Conservation (phyloP, 352 stramenopile species). For the Phytopythium montanum region DNA sequence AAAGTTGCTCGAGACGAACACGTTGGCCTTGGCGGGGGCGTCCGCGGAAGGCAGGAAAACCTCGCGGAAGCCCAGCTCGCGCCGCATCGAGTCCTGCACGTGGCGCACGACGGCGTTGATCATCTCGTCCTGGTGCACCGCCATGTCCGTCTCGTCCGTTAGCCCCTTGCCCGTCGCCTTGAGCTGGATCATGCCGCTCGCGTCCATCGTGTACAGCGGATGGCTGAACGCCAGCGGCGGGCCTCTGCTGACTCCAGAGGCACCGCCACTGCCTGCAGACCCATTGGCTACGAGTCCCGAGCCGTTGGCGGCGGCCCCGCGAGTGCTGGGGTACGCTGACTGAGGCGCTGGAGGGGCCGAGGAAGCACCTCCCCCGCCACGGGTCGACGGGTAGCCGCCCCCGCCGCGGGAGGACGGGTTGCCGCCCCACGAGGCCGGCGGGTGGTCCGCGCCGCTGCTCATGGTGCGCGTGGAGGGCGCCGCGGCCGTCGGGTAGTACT, state of each 20-base stretch:
- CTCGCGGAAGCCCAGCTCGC: conserved; percentile 73
- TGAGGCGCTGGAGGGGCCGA: conserved; percentile 8
- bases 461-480: conserved; percentile 21
- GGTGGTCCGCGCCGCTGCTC: conserved; percentile 35
- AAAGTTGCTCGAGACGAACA: conserved; percentile 84
- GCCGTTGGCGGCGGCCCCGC: conserved; percentile 9
- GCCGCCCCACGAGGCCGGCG: conserved; percentile 8
- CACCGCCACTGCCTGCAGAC: conserved; percentile 7
- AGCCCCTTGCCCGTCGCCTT: conserved; percentile 82
- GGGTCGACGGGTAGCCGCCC: conserved; percentile 7
- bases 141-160: conserved; percentile 71
- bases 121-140: conserved; percentile 87
- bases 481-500: conserved; percentile 27
- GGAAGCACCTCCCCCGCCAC: not conserved
- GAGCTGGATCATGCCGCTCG: conserved; percentile 78
- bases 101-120: conserved; percentile 85
- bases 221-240: conserved; percentile 61
- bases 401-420: not conserved
- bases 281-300: conserved; percentile 2
- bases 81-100: conserved; percentile 82
- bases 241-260: conserved; percentile 8
- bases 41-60: conserved; percentile 67
- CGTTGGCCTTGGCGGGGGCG: conserved; percentile 74
- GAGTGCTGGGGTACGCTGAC: not conserved
- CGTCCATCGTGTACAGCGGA: conserved; percentile 83